These are phyloP conservation scores for grape (Vitis vinifera) DNA, from an alignment of 164 flowering plant genomes.

Conservation along the genomic window ASM3070453v1 NC_081820.1:22456001-22456500, in stretches of 20 bases:
- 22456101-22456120: too few relatives aligned
- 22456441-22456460: constrained; percentile 52
- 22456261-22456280: constrained; percentile 51
- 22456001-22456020: too few relatives aligned
- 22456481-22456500: constrained; percentile 75
- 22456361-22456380: not conserved
- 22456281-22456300: constrained; percentile 61
- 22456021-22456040: too few relatives aligned
- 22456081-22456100: too few relatives aligned
- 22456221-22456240: not conserved
- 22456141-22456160: not conserved
- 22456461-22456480: constrained; percentile 91
- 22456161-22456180: not conserved
- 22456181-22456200: not conserved
- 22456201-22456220: not conserved
- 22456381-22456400: not conserved
- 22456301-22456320: constrained; percentile 58
- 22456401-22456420: not conserved
- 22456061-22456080: too few relatives aligned
- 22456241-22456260: constrained; percentile 64
- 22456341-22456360: constrained; percentile 71
- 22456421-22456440: not conserved
- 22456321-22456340: constrained; percentile 87
- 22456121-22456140: too few relatives aligned
- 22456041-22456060: too few relatives aligned